phyloP scores from a whole-genome alignment of 768 basidiomycete genomes.

The Russula sp. region DNA sequence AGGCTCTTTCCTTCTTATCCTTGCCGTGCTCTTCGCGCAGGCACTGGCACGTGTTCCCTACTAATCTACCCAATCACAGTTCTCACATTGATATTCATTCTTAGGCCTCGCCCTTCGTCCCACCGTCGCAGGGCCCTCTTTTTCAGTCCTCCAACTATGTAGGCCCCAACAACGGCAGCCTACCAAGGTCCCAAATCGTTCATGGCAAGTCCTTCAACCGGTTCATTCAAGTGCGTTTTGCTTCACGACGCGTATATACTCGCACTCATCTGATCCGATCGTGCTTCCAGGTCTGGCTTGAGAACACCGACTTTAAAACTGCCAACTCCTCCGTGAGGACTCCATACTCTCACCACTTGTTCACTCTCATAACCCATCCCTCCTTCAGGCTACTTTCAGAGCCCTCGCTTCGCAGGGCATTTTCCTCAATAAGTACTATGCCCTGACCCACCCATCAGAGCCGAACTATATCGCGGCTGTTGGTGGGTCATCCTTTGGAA shows the following conservation, averaged over 20 bases:
- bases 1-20: background rate
- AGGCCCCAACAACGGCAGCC: slow-evolving; percentile 39
- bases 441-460: slow-evolving; percentile 52
- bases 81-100: background rate
- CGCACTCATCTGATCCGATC: background rate
- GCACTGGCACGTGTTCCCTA: background rate
- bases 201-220: slow-evolving; percentile 42
- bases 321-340: slow-evolving; percentile 24
- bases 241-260: background rate
- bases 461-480: slow-evolving; percentile 51
- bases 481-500: slow-evolving; percentile 51
- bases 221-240: slow-evolving; percentile 33
- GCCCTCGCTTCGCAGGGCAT: slow-evolving; percentile 47
- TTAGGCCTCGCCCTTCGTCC: slow-evolving; percentile 29
- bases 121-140: slow-evolving; percentile 29
- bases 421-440: slow-evolving; percentile 39
- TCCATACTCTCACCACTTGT: background rate
- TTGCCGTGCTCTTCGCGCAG: slow-evolving; percentile 7
- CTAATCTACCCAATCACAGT: background rate
- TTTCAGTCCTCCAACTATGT: slow-evolving; percentile 35
- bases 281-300: slow-evolving; percentile 48
- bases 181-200: slow-evolving; percentile 36
- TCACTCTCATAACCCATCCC: slow-evolving; percentile 18
- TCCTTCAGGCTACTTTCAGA: slow-evolving; percentile 29
- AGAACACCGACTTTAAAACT: slow-evolving; percentile 50